These are phyloP conservation scores for Solanum hybrid DNA, from an alignment of 305 asterid species.

Conservation along the genomic window DNA sequence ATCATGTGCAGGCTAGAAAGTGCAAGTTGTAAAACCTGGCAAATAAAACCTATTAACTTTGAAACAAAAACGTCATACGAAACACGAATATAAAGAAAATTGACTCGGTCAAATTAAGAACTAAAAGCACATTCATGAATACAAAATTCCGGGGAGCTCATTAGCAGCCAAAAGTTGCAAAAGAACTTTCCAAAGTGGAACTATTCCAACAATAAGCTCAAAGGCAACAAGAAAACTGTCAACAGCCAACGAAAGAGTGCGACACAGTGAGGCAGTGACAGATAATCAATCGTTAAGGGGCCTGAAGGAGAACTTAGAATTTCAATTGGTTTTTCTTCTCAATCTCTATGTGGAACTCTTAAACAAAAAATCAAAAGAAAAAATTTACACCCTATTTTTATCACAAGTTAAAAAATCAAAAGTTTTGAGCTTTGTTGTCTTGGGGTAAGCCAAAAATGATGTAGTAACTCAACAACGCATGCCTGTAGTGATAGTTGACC, in stretches of 20 bases:
- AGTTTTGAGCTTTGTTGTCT: background rate
- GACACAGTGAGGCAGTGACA: background rate
- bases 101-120: background rate
- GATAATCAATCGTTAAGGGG: background rate
- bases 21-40: background rate
- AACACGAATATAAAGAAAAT: background rate
- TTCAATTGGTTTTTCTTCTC: background rate
- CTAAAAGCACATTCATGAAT: background rate
- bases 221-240: background rate
- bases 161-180: background rate
- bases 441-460: background rate
- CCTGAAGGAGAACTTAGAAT: background rate
- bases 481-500: background rate
- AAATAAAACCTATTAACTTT: background rate
- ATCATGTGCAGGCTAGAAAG: background rate
- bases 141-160: background rate
- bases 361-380: background rate
- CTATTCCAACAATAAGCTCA: background rate
- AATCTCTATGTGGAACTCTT: background rate
- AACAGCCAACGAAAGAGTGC: background rate
- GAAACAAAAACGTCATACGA: background rate
- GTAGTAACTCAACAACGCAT: background rate
- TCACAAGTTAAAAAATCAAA: background rate
- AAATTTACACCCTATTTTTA: background rate
- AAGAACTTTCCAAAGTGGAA: background rate